These are phyloP conservation scores for Tetracladium marchalianum DNA, from an alignment of 495 filamentous ascomycete genomes.

Conservation along the genomic window DNA sequence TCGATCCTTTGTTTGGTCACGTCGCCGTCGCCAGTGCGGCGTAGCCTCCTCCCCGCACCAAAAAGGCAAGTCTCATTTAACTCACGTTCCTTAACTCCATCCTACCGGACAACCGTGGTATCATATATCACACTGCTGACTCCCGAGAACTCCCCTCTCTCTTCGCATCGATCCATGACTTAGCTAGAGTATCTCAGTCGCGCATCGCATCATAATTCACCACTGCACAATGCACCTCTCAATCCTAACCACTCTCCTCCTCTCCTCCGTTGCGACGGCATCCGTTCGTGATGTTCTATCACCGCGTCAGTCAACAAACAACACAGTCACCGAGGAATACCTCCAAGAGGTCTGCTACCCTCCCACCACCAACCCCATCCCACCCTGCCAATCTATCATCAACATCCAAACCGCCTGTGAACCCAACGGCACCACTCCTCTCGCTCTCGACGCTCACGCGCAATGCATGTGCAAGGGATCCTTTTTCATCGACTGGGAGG, in stretches of 20 bases:
- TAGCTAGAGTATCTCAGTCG: too few species aligned
- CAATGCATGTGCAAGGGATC: slow-evolving; percentile 31
- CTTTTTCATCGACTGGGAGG: slow-evolving; percentile 29
- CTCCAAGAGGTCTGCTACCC: slow-evolving; percentile 6
- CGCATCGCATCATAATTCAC: too few species aligned
- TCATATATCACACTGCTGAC: too few species aligned
- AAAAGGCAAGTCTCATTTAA: too few species aligned
- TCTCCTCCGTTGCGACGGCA: background rate
- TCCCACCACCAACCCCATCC: slow-evolving; percentile 4
- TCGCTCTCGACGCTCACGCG: slow-evolving; percentile 25
- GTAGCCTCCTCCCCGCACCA: too few species aligned
- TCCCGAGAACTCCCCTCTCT: too few species aligned
- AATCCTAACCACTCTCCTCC: background rate
- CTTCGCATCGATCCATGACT: too few species aligned
- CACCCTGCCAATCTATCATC: slow-evolving; percentile 12
- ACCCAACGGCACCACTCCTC: slow-evolving; percentile 19
- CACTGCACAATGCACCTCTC: background rate
- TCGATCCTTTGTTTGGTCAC: too few species aligned
- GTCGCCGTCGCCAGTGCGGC: too few species aligned
- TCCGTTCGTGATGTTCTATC: background rate
- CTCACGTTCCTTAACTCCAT: too few species aligned
- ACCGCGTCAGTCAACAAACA: slow-evolving; percentile 1
- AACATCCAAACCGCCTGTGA: slow-evolving; percentile 10
- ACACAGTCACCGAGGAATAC: background rate
- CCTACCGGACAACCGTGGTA: too few species aligned